These are phyloP conservation scores for Periconia digitata DNA, from an alignment of 2,329 filamentous ascomycete species.

Conservation along the genomic window DNA sequence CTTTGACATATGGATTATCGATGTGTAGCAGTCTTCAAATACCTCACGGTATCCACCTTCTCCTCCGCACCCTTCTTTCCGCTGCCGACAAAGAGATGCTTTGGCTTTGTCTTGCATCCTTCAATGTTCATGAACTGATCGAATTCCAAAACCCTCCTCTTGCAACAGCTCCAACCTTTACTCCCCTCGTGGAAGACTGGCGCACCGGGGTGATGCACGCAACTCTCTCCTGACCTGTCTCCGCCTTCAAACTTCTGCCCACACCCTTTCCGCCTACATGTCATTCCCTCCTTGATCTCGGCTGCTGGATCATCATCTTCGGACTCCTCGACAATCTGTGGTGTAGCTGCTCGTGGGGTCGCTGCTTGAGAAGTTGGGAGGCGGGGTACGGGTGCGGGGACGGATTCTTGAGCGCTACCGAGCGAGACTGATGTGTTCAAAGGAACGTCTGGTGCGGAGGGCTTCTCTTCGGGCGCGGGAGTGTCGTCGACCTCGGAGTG, in stretches of 20 bases:
- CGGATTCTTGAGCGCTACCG: constrained; percentile 31
- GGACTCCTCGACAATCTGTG: constrained; percentile 52
- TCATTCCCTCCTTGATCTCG: constrained; percentile 71
- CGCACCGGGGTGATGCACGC: constrained; percentile 83
- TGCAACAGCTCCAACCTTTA: constrained; percentile 97
- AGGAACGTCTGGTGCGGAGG: constrained; percentile 51
- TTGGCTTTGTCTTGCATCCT: constrained; percentile 79
- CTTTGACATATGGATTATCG: background rate
- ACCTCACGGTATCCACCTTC: constrained; percentile 76
- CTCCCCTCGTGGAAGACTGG: constrained; percentile 97
- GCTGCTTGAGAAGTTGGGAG: constrained; percentile 33
- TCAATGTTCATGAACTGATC: constrained; percentile 97
- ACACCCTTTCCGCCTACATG: constrained; percentile 79
- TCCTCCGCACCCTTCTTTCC: constrained; percentile 72
- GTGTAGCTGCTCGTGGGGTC: constrained; percentile 25
- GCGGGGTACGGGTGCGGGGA: constrained; percentile 35
- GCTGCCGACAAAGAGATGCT: constrained; percentile 82
- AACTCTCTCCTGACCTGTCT: constrained; percentile 67
- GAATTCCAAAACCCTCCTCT: constrained; percentile 91
- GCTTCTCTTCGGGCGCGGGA: constrained; percentile 53
- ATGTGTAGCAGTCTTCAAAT: constrained; percentile 12
- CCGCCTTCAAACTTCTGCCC: constrained; percentile 62
- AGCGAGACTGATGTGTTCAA: constrained; percentile 35
- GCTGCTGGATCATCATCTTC: constrained; percentile 82
- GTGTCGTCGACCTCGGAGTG: constrained; percentile 86